These are phyloP conservation scores for Eragrostis tef DNA, from an alignment of 202 grass and related monocot species.

Conservation along the genomic window DNA sequence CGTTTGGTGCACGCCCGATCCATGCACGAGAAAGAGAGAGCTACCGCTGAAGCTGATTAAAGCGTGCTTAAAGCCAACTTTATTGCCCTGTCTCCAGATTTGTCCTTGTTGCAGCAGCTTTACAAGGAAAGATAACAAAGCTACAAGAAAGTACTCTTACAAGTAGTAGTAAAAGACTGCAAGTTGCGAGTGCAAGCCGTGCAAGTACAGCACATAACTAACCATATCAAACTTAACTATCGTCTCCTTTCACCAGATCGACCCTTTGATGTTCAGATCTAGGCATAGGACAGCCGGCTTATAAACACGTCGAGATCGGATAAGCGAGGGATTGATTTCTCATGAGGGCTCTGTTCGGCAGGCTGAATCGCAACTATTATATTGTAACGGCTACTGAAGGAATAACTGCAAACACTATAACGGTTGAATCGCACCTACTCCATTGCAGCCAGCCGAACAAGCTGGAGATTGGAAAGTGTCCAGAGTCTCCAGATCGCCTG, in stretches of 20 bases:
- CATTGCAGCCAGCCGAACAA: too few relatives aligned
- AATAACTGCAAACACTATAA: too few relatives aligned
- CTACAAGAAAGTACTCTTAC: not conserved
- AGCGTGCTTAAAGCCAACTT: constrained; percentile 45
- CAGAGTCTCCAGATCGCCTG: constrained; percentile 22
- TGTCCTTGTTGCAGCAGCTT: constrained; percentile 36
- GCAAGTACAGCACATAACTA: constrained; percentile 40
- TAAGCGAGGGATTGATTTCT: not conserved
- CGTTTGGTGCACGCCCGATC: constrained; percentile 4
- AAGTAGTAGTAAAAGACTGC: not conserved
- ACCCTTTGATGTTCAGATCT: constrained; percentile 47
- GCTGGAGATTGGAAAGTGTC: too few relatives aligned
- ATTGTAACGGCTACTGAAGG: too few relatives aligned
- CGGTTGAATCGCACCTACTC: too few relatives aligned
- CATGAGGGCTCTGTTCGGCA: too few relatives aligned
- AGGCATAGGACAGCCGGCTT: constrained; percentile 12
- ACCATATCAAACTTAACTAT: not conserved
- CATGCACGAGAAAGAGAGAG: constrained; percentile 41
- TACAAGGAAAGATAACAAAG: constrained; percentile 20
- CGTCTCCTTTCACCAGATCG: constrained; percentile 36
- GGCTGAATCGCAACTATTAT: too few relatives aligned
- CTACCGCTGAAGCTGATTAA: constrained; percentile 34
- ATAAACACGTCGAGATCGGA: not conserved
- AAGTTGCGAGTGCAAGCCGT: constrained; percentile 8
- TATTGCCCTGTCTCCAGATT: constrained; percentile 53